Conservation (phyloP, 176 grass and related monocot species). For the Carex kokanica region DNA sequence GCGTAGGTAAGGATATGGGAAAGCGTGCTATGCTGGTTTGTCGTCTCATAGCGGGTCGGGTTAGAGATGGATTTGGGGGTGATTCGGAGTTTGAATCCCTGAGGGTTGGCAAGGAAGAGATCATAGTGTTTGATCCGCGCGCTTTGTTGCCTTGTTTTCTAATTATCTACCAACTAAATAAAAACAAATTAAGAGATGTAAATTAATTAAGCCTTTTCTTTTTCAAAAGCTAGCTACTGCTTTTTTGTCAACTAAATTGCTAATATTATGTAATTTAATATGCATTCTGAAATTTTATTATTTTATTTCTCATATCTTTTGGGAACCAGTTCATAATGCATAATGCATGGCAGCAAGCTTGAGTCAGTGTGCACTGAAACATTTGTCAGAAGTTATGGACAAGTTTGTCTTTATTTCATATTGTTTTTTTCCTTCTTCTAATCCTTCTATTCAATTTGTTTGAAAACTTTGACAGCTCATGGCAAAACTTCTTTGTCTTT, state of each 20-base stretch:
- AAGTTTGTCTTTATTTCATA: slow-evolving; percentile 6
- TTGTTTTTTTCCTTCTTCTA: background rate
- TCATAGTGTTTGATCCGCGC: slow-evolving; percentile 28
- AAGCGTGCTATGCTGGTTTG: slow-evolving; percentile 29
- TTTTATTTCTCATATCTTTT: too few relatives aligned
- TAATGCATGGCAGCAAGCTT: background rate
- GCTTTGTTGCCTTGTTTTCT: slow-evolving; percentile 34
- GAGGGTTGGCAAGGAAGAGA: slow-evolving; percentile 18
- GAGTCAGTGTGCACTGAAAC: background rate
- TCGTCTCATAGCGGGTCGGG: slow-evolving; percentile 29
- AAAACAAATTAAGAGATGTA: slow-evolving; percentile 2
- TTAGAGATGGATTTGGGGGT: background rate
- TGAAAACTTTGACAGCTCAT: background rate
- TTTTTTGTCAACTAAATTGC: background rate
- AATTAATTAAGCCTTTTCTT: background rate
- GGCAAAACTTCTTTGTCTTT: background rate
- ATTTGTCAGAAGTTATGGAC: slow-evolving; percentile 14
- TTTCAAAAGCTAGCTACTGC: background rate
- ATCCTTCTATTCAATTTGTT: background rate
- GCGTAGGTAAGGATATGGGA: background rate
- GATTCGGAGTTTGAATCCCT: slow-evolving; percentile 14
- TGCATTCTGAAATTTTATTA: too few relatives aligned
- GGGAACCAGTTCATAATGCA: background rate
- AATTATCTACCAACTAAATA: slow-evolving; percentile 31
- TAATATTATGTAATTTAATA: background rate